phyloP scores from a whole-genome alignment of 352 stramenopile genomes.

The Phytophthora idaei region DNA sequence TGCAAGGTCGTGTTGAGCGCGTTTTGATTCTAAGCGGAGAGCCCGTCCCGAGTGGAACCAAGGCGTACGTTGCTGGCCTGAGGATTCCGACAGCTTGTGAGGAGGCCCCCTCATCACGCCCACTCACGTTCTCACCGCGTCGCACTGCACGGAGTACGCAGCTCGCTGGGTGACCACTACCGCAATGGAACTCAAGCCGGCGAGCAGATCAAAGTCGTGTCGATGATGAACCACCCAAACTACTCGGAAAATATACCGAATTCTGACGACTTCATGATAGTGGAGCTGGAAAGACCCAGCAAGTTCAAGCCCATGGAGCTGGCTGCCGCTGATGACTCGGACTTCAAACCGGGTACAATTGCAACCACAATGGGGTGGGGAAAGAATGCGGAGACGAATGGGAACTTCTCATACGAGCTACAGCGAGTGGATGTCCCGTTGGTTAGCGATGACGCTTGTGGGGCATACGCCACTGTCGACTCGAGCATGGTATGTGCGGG shows the following conservation, averaged over 20 bases:
- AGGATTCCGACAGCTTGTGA: constrained; percentile 15
- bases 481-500: constrained; percentile 57
- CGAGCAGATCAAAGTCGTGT: constrained; percentile 23
- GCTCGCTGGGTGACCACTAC: constrained; percentile 18
- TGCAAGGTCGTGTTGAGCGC: constrained; percentile 6
- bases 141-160: constrained; percentile 5
- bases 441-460: constrained; percentile 39
- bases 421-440: constrained; percentile 44
- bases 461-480: constrained; percentile 28
- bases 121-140: constrained; percentile 18
- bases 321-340: constrained; percentile 24
- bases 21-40: constrained; percentile 41
- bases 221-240: constrained; percentile 21
- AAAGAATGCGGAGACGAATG: constrained; percentile 23
- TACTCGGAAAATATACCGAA: constrained; percentile 13
- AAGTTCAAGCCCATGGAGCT: constrained; percentile 5
- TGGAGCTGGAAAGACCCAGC: constrained; percentile 43
- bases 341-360: constrained; percentile 29
- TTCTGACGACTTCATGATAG: constrained; percentile 44
- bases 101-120: constrained; percentile 16
- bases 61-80: constrained; percentile 38
- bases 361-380: constrained; percentile 43
- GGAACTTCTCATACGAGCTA: constrained; percentile 28
- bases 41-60: constrained; percentile 33
- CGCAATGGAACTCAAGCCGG: constrained; percentile 19